Percentiles rank a stretch among this genome's conserved stretches.
These are phyloP conservation scores for Saccharata proteae DNA, from an alignment of 2,329 filamentous ascomycete species.

Conservation along the genomic window DNA sequence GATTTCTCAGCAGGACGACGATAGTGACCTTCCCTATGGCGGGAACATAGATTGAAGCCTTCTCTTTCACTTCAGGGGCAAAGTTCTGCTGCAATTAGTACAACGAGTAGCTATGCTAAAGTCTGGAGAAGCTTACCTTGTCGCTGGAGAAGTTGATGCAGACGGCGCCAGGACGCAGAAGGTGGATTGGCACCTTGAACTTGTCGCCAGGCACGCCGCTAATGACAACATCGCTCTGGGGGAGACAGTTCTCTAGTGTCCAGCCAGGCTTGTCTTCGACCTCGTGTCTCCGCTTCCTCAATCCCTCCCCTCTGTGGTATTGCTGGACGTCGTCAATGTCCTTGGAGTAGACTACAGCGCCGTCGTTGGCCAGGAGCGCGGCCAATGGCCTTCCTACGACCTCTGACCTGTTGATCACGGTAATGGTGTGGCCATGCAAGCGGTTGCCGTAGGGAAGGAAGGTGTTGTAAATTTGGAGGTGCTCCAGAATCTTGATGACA, in stretches of 20 bases:
- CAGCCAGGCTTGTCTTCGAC: conserved; percentile 73
- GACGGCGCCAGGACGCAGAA: conserved; percentile 82
- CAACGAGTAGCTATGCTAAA: neutral
- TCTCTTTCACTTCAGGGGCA: conserved; percentile 78
- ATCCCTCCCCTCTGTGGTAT: conserved; percentile 79
- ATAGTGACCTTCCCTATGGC: conserved; percentile 98
- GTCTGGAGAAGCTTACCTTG: conserved; percentile 40
- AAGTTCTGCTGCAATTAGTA: conserved; percentile 52
- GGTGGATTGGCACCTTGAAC: conserved; percentile 78
- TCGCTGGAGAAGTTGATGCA: conserved; percentile 98
- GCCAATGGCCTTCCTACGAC: conserved; percentile 90
- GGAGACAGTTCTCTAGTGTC: conserved; percentile 68
- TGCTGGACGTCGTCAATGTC: conserved; percentile 85
- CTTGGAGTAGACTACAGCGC: conserved; percentile 87
- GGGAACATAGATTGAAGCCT: conserved; percentile 91
- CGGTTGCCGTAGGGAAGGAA: conserved; percentile 88
- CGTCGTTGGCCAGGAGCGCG: conserved; percentile 88
- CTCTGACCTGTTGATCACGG: conserved; percentile 91
- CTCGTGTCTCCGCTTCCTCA: conserved; percentile 76
- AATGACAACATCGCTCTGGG: conserved; percentile 87
- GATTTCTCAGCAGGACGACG: conserved; percentile 75
- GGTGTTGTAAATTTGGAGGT: conserved; percentile 91
- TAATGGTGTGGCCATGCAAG: conserved; percentile 85
- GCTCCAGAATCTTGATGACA: conserved; percentile 92
- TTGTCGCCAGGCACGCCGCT: conserved; percentile 77